Base-by-base conservation (phyloP, 73 alveolate species). In the Tetrahymena malaccensis region DNA sequence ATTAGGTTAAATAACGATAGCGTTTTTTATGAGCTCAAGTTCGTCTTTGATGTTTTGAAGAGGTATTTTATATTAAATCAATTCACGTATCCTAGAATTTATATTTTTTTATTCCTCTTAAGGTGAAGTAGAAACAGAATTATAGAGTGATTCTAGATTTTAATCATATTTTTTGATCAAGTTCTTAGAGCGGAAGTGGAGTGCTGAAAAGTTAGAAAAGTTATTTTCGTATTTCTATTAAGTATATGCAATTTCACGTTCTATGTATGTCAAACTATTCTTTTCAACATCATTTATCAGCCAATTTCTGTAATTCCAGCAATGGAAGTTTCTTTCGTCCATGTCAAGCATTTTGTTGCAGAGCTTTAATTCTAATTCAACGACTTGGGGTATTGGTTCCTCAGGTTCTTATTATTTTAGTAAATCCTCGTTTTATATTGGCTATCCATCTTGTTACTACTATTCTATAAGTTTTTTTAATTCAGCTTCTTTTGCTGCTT, bases 281-380 rank as follows among this genome's bases (percentile, higher is more conserved):
- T 93, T 85, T 95, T n/a, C 83, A 93, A 84, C 93, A 38, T 56
- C 55, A 34, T 55, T 55, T 31, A 85, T 44, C 37, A 93, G 94
- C 97, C 96, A 94, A 56, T 96, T 96, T 95, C 99, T 97, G 94
- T 98, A 98, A 95, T 98, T 98, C 99, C 99, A 98, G 94, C 98
- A 97, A 96, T 98, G 99, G 95, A 98, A 98, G 94, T 98, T 98
- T 94, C 99, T 94, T 93, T 98, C 99, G 94, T 98, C 99, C 85
- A 85, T 95, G 17, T 93, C 94, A 9, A 98, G 96, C 98, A 98
- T 98, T 94, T 98, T 98, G 58, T 97, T 98, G 43, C 99, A 98
- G 43, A 98, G 97, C 94, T 94, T 96, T 56, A 97, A 89, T 95
- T 98, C 99, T 21, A 85, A 93, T 43, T 96, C 96, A 34, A 98